phyloP scores from a whole-genome alignment of 495 filamentous ascomycete species.

The Aspergillus nanangensis region DNA sequence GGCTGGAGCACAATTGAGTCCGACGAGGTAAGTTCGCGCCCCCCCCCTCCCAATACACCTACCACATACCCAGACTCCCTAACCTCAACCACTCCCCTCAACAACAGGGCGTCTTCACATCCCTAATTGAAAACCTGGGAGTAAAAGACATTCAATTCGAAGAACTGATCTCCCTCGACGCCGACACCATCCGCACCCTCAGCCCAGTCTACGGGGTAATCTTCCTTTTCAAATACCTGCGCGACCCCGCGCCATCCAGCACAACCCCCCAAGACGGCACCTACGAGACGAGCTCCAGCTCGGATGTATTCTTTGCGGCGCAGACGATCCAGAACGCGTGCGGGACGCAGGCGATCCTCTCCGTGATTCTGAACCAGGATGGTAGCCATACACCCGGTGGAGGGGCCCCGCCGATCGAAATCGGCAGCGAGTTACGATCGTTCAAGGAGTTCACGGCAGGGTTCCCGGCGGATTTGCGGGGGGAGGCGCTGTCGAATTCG shows the following conservation, averaged over 20 bases:
- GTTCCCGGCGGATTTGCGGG: conserved; percentile 75
- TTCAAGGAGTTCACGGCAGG: conserved; percentile 91
- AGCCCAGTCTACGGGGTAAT: conserved; percentile 93
- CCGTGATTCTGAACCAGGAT: conserved; percentile 85
- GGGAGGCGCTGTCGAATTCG: conserved; percentile 62
- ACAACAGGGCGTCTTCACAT: conserved; percentile 90
- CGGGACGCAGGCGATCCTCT: conserved; percentile 93
- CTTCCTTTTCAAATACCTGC: conserved; percentile 98
- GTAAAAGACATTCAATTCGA: conserved; percentile 94
- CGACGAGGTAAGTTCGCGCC: conserved; percentile 66
- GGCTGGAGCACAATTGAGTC: conserved; percentile 85
- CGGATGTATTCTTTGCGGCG: conserved; percentile 89
- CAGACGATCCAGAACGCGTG: conserved; percentile 99
- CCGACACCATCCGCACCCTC: conserved; percentile 69
- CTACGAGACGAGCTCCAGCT: conserved; percentile 71
- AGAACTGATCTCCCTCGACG: conserved; percentile 87
- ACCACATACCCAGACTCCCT: background rate
- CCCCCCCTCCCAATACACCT: background rate
- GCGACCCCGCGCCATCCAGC: conserved; percentile 57
- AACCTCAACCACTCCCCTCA: no score
- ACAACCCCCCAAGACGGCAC: conserved; percentile 64
- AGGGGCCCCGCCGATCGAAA: conserved; percentile 34
- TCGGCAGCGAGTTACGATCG: conserved; percentile 60
- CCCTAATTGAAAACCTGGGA: conserved; percentile 84
- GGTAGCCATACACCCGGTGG: background rate